Conservation (phyloP, 306 rosid genomes). For the Clitoria ternatea region DNA sequence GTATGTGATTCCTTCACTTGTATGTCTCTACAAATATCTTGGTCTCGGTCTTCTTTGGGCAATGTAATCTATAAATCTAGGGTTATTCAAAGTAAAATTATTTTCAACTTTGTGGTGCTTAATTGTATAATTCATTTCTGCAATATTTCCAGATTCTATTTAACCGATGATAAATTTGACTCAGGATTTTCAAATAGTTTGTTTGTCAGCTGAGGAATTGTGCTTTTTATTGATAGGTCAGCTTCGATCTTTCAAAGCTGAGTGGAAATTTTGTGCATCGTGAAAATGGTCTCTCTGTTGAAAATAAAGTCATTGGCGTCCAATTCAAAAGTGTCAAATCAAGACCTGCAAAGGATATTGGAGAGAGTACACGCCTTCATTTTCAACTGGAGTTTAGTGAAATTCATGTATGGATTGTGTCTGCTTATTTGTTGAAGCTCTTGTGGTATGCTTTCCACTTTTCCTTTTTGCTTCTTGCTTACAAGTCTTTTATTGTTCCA, state of each 20-base stretch:
- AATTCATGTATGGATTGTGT: conserved; percentile 70
- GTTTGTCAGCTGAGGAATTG: conserved; percentile 10
- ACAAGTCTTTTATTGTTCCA: conserved; percentile 17
- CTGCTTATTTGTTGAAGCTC: conserved; percentile 22
- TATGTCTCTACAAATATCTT: background rate
- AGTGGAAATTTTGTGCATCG: conserved; percentile 62
- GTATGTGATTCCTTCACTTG: background rate
- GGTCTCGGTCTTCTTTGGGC: background rate
- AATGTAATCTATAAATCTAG: background rate
- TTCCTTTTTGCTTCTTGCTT: conserved; percentile 24
- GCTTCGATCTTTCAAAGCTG: conserved; percentile 71
- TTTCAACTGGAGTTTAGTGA: conserved; percentile 72
- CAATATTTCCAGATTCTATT: background rate
- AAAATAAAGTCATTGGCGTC: conserved; percentile 72
- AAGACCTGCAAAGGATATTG: conserved; percentile 47
- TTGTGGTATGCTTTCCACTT: conserved; percentile 9
- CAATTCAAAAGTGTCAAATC: conserved; percentile 67
- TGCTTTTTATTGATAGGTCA: conserved; percentile 48
- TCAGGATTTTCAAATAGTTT: conserved; percentile 8
- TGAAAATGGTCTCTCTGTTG: conserved; percentile 56
- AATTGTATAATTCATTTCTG: background rate
- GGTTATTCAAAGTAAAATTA: background rate
- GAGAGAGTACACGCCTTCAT: conserved; percentile 83
- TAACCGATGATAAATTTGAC: background rate
- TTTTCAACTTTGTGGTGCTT: conserved; percentile 8